phyloP scores from a whole-genome alignment of 345 rosid genomes.

The Schrenkiella parvula region DNA sequence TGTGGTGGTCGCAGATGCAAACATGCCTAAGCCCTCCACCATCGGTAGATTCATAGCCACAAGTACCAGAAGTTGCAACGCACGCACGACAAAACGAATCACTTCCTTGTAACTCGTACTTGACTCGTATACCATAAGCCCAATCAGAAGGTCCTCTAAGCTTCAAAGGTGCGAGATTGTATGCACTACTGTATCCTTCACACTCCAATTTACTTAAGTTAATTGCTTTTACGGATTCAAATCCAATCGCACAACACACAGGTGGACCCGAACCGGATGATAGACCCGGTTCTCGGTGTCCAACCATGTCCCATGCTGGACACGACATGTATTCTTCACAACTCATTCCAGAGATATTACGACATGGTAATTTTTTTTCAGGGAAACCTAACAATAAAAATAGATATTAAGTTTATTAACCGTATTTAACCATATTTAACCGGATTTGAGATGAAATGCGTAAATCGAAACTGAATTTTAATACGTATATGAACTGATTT shows the following conservation, averaged over 20 bases:
- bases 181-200: slow-evolving; percentile 85
- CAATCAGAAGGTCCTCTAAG: slow-evolving; percentile 50
- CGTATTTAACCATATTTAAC: not conserved
- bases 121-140: slow-evolving; percentile 77
- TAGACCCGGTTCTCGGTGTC: slow-evolving; percentile 32
- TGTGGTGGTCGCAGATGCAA: slow-evolving; percentile 64
- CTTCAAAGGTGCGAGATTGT: slow-evolving; percentile 64
- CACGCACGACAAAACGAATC: slow-evolving; percentile 75
- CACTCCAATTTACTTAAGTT: slow-evolving; percentile 65
- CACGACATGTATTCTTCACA: slow-evolving; percentile 79
- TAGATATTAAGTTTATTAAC: not conserved
- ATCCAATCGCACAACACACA: slow-evolving; percentile 72
- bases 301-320: slow-evolving; percentile 63
- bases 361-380: slow-evolving; percentile 67
- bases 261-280: slow-evolving; percentile 49
- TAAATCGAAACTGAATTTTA: not conserved
- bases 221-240: slow-evolving; percentile 68
- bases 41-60: slow-evolving; percentile 54
- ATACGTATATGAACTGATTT: not conserved
- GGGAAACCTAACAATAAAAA: slow-evolving; percentile 64
- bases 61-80: slow-evolving; percentile 78
- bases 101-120: slow-evolving; percentile 66
- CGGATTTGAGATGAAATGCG: not conserved
- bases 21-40: slow-evolving; percentile 63
- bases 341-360: slow-evolving; percentile 89